Base-by-base conservation (phyloP, 1,139 yeast genomes). In the Taphrina pruni region DNA sequence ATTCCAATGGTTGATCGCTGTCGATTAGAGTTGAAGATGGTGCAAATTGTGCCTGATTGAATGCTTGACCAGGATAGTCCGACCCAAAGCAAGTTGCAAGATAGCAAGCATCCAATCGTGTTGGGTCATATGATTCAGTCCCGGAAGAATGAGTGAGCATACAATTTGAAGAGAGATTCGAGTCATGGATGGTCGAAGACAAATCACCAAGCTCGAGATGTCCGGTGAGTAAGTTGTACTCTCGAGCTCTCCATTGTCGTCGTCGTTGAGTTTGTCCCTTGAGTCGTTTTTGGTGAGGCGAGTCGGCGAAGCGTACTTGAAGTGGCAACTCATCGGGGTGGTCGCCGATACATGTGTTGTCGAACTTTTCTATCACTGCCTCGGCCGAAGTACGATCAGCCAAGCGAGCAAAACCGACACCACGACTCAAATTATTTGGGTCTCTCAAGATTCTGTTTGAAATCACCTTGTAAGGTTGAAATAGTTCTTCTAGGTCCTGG, bases 371-470 rank as follows among this genome's bases (percentile, higher is more conserved):
- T 21, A 73, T 73, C n/a, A 72, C 70, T 21, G 65, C 71, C 50
- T 72, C 75, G 7, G 75, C 75, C 17, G 71, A 64, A 11, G 48
- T 65, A n/a, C 75, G 66, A 20, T 65, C 68, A 11, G 67, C 58
- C 64, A 73, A 69, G 32, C 75, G 73, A 48, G 75, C 75, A 65
- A 73, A 73, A 12, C 75, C 75, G 26, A 73, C 75, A 8, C 75
- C 75, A 46, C 75, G 70, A 45, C 73, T 72, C 45, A 71, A 61
- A 17, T 73, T 73, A 52, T 71, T 67, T 9, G 69, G 61, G 54
- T 73, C 75, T 32, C 75, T 62, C 36, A 73, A 70, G 8, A 73
- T 73, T 52, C 74, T 71, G 12, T 72, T 57, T 17, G 75, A 73
- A 8, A 73, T 67, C 14, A 73, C 73, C 32, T 71, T 65, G 54